Percentiles rank a stretch among this genome's conserved stretches.
These are phyloP conservation scores for Podospora comata DNA, from an alignment of 495 filamentous ascomycete species.

Conservation along the genomic window DNA sequence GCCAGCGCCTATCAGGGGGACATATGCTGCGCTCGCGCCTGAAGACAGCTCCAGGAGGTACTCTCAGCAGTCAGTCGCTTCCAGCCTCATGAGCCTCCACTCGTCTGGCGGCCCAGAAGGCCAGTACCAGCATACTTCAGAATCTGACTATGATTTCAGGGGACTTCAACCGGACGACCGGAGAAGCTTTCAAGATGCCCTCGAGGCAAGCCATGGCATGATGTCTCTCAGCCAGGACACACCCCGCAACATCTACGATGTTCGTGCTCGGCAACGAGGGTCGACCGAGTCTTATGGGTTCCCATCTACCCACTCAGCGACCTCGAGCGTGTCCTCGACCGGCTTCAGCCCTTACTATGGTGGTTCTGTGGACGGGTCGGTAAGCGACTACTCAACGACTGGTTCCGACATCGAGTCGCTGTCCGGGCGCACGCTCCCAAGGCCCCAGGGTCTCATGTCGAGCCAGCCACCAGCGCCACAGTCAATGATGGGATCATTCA, in stretches of 20 bases:
- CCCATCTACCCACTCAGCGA: constrained; percentile 85
- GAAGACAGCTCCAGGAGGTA: constrained; percentile 70
- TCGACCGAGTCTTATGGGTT: constrained; percentile 93
- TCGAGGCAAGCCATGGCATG: constrained; percentile 83
- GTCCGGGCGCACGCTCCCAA: constrained; percentile 75
- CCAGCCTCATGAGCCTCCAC: constrained; percentile 32
- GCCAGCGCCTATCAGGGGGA: constrained; percentile 60
- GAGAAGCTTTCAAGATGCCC: constrained; percentile 71
- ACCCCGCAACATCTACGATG: constrained; percentile 82
- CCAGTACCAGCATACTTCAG: constrained; percentile 50
- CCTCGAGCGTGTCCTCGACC: constrained; percentile 88
- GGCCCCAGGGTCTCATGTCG: constrained; percentile 67
- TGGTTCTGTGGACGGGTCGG: constrained; percentile 81
- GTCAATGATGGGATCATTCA: constrained; percentile 99
- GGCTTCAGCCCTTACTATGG: constrained; percentile 73
- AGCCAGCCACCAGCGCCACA: constrained; percentile 79
- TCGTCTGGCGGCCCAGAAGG: constrained; percentile 30
- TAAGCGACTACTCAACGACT: constrained; percentile 91
- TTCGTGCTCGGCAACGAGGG: constrained; percentile 53
- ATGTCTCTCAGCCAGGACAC: constrained; percentile 90
- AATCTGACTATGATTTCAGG: constrained; percentile 63
- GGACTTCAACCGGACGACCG: constrained; percentile 58
- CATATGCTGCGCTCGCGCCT: constrained; percentile 50
- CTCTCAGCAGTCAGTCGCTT: constrained; percentile 83
- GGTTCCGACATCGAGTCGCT: constrained; percentile 80